A percentile compares a stretch with the other conserved stretches of the same genome.
These are phyloP conservation scores for Apium graveolens DNA, from an alignment of 129 eudicot genomes.

Conservation along the genomic window DNA sequence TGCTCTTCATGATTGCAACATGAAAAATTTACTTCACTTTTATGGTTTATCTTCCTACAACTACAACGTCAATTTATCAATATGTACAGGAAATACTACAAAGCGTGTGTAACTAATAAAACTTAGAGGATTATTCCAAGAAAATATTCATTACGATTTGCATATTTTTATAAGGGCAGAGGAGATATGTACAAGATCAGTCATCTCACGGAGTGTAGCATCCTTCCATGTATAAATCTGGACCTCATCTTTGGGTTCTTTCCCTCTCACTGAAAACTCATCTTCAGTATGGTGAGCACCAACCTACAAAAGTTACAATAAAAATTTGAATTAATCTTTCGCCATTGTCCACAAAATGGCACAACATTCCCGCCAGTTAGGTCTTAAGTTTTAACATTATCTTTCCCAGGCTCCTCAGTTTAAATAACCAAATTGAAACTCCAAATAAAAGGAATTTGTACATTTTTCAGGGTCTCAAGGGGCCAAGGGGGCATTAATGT, in stretches of 20 bases:
- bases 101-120: background rate
- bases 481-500: background rate
- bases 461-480: too few relatives aligned
- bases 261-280: slow-evolving; percentile 82
- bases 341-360: background rate
- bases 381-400: background rate
- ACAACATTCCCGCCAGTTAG: background rate
- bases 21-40: background rate
- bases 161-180: background rate
- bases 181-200: slow-evolving; percentile 61
- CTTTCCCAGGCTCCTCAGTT: background rate
- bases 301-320: slow-evolving; percentile 22
- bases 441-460: too few relatives aligned
- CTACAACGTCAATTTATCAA: background rate
- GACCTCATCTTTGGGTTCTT: slow-evolving; percentile 93
- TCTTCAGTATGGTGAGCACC: slow-evolving; percentile 74
- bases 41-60: background rate
- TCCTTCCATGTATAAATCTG: slow-evolving; percentile 98
- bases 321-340: background rate
- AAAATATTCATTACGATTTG: background rate
- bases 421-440: background rate
- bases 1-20: background rate
- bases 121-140: background rate
- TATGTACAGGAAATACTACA: background rate
- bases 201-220: slow-evolving; percentile 91